Evolutionary conservation across 352 stramenopile genomes (phyloP).

Genomic region (Phytophthora europaea): DNA sequence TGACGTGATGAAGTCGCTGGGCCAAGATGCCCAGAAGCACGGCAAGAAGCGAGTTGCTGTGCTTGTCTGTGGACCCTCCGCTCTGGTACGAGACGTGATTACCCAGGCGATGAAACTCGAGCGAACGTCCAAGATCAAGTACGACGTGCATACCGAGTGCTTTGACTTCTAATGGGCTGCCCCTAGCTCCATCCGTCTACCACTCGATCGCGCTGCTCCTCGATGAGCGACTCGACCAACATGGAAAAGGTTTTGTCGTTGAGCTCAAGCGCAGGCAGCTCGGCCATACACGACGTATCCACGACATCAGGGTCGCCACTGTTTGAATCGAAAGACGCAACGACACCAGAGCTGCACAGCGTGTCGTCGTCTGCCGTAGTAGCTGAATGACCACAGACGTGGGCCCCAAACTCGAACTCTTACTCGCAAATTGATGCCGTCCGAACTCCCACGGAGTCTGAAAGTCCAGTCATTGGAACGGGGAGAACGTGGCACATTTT

Average conservation of each 20-base stretch:
- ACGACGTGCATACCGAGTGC: constrained; percentile 49
- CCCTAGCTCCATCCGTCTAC: not conserved
- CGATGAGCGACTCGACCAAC: constrained; percentile 28
- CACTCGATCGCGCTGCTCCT: constrained; percentile 16
- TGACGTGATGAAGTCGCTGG: constrained; percentile 29
- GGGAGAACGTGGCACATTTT: no score
- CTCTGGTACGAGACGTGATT: constrained; percentile 42
- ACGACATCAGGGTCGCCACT: constrained; percentile 37
- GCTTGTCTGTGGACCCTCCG: constrained; percentile 45
- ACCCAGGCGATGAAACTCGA: constrained; percentile 23
- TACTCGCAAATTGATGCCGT: constrained; percentile 38
- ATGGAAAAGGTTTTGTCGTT: constrained; percentile 29
- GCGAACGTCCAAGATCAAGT: constrained; percentile 25
- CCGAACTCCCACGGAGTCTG: constrained; percentile 56
- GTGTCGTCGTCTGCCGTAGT: constrained; percentile 38
- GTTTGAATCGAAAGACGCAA: constrained; percentile 45
- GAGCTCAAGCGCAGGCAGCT: constrained; percentile 39
- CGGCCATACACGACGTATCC: constrained; percentile 49
- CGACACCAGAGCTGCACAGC: constrained; percentile 45
- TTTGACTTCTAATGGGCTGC: constrained; percentile 35
- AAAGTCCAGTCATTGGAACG: constrained; percentile 34
- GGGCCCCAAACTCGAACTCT: constrained; percentile 55
- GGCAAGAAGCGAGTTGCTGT: constrained; percentile 39
- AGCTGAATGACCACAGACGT: constrained; percentile 42
- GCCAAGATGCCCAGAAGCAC: constrained; percentile 28